Conservation (phyloP, 2,329 filamentous ascomycete genomes). For the Rhynchosporium graminicola region DNA sequence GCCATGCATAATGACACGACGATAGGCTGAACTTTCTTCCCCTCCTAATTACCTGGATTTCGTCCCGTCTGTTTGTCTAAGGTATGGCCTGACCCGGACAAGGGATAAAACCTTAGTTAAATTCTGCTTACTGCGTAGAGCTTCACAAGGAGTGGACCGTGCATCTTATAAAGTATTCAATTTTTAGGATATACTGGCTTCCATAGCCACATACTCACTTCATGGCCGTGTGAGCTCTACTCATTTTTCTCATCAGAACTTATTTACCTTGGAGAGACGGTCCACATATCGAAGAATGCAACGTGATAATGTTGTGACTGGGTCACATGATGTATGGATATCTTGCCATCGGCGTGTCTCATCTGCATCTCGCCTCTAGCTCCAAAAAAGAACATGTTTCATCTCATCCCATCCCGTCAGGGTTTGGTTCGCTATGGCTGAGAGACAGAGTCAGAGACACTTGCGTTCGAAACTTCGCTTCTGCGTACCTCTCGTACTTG, state of each 20-base stretch:
- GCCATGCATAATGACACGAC: conserved; percentile 7
- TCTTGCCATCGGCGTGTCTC: not conserved
- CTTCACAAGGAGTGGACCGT: conserved; percentile 2
- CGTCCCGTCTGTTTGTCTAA: not conserved
- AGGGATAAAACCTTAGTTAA: not conserved
- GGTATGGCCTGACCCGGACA: not conserved
- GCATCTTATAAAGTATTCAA: not conserved
- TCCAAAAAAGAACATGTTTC: not conserved
- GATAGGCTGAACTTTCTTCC: conserved; percentile 11
- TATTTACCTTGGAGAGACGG: no score
- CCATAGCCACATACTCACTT: no score
- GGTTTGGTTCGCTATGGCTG: not conserved
- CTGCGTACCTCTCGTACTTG: not conserved
- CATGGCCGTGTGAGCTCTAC: no score
- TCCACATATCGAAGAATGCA: no score
- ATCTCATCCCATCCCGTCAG: not conserved
- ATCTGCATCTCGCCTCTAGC: not conserved
- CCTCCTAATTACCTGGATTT: not conserved
- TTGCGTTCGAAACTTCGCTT: conserved; percentile 5
- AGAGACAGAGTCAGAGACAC: not conserved
- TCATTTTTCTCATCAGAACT: no score
- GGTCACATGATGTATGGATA: not conserved
- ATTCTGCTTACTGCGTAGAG: not conserved
- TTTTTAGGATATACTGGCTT: not conserved
- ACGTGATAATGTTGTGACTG: no score